Base-by-base conservation (phyloP, 2,329 filamentous ascomycete species). In the Penicillium sp. region DNA sequence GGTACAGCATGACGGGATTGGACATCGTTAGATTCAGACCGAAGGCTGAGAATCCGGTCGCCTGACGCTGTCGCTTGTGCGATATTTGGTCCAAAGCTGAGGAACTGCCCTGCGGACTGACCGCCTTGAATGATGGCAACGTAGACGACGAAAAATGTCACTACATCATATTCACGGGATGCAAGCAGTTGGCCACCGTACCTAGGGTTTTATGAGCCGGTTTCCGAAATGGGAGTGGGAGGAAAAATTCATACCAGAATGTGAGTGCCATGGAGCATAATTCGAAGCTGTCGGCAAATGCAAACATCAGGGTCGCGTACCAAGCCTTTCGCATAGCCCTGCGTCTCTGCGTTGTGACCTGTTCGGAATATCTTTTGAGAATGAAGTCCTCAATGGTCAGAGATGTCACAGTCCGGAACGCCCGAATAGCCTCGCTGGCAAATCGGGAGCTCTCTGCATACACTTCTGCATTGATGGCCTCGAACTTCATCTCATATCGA, bases 361-460 rank as follows among this genome's bases (percentile, higher is more conserved):
- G 76, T 0, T 56, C 65, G 15, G 81, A 72, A 61, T 91, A 92
- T 27, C 86, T 80, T 3, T 77, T 64, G 36, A 80, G 77, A 52
- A 91, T 89, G 13, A 78, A 75, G 51, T 85, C 78, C 65, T 91
- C 88, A 63, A 91, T 81, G 1, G 85, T 88, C 17, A 91, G 76
- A 1, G 86, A 80, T 0, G 85, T 75, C 5, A 91, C 88, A 0
- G 88, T 91, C 8, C 88, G 80, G 67, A 90, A 89, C 0, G 88
- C 88, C 1, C 84, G 80, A 33, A 91, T 88, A 3, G 87, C 83
- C 67, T 92, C 89, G 1, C 86, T 83, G 0, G 87, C 88, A 60
- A 91, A 90, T 61, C 88, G 84, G 17, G 88, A 89, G 62, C 86
- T 90, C 59, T 87, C 83, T n/a, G 82, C 79, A 59, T 90, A 91